Base-by-base conservation (phyloP, 2,329 filamentous ascomycete species). In the Aspergillus ustus region DNA sequence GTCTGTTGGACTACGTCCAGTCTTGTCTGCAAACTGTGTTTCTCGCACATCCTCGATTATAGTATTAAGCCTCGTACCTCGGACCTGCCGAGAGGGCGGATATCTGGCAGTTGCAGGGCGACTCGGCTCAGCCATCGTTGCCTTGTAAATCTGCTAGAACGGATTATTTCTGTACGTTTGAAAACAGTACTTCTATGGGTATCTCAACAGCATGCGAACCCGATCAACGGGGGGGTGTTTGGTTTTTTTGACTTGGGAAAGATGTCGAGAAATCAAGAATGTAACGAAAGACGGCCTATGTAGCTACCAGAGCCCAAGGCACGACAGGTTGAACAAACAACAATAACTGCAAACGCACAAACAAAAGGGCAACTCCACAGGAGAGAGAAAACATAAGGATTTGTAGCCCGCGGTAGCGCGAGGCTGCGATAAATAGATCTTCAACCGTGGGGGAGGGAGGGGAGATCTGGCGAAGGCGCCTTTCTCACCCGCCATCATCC, bases 21-120 rank as follows among this genome's bases (percentile, higher is more conserved):
- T 53, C 28, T 66, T 67, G 15, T 69, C 65, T 19, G 63, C 45
- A 52, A 69, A 70, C 17, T 69, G 67, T 8, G 67, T 64, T 64
- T 77, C 77, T 61, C 72, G 75, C 57, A 65, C 73, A 66, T 88
- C 84, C 78, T 89, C 85, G 61, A 87, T 83, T 81, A 88, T 84
- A 65, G 86, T 87, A 84, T 89, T 88, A 84, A 89, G 84, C 65
- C 78, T 75, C 69, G 81, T 80, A 71, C 81, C 82, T 72, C 81
- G 82, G 78, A 74, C 85, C 85, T 83, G 86, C 84, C 83, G 83
- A 78, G 81, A 69, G 52, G 79, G 80, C 61, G 84, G 80, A 72
- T 74, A 79, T 79, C 85, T 87, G 57, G 78, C 80, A 69, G 78
- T 78, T 63, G 80, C 75, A 63, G 81, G 81, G 71, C 83, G 80